Evolutionary conservation across 2,329 filamentous ascomycete species (phyloP), one percentile per base, ranked within the genome.

Genomic region (Ilyonectria robusta): DNA sequence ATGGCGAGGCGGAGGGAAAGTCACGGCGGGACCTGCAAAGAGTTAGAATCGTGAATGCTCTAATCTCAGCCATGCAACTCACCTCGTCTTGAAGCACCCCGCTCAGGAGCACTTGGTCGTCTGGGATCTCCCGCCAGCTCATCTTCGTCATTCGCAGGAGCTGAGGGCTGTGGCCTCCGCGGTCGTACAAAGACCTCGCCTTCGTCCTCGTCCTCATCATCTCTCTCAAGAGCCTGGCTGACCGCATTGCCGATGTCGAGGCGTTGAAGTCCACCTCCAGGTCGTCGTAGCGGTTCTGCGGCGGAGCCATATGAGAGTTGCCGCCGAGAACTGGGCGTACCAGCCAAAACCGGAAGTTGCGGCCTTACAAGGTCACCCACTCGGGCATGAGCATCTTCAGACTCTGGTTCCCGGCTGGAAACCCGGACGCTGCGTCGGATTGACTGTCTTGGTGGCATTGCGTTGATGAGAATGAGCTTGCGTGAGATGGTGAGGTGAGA

Each of bases 291-390:
- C 2, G 81, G 81, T 56, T 82, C 81, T 33, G 69, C 76, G n/a
- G 63, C 78, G 37, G 81, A 78, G 37, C 81, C 81, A 70, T 82
- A 82, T 1, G 79, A 76, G 62, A 81, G 82, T 66, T 81, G 80
- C 44, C 80, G 75, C 33, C 80, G 74, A 11, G 79, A 75, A 50
- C 79, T 81, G 6, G 81, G 79, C 0, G 81, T 81, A 4, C 78
- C 80, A 40, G 66, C 51, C 5, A 79, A 63, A 4, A 55, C 19
- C 1, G 77, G 76, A 13, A 77, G 56, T 10, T 72, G 65, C 15
- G 75, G 75, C 13, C 70, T 63, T 17, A 69, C 62, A 33, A 77
- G 33, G 2, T 48, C 21, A 37, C 53, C 68, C 10, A 62, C 50
- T 29, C 59, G 47, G 8, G 70, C 62, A 35, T 64, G 63, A 10